Evolutionary conservation across 257 asterid genomes (phyloP).

Genomic region (Gentiana straminea): DNA sequence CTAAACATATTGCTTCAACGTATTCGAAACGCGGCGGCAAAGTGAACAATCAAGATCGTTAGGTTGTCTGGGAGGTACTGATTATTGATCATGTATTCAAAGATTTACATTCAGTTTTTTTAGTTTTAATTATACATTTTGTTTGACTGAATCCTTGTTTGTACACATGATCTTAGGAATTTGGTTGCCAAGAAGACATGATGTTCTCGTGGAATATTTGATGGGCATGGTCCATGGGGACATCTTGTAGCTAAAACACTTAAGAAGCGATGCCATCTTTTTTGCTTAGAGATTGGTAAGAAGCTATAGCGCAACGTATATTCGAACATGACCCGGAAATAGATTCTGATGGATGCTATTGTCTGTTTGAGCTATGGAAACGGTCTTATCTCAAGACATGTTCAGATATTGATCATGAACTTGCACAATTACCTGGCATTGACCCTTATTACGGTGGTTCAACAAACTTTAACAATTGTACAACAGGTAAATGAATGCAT

Average conservation of each 20-base stretch:
- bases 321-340: slow-evolving; percentile 13
- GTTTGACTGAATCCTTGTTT: too few relatives aligned
- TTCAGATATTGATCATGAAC: slow-evolving; percentile 54
- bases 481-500: slow-evolving; percentile 75
- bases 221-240: slow-evolving; percentile 90
- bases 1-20: too few relatives aligned
- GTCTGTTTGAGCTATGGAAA: slow-evolving; percentile 48
- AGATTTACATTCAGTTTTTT: too few relatives aligned
- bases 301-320: slow-evolving; percentile 27
- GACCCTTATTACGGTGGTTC: slow-evolving; percentile 68
- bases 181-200: slow-evolving; percentile 68
- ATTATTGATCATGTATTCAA: too few relatives aligned
- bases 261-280: slow-evolving; percentile 45
- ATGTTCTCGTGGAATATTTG: slow-evolving; percentile 67
- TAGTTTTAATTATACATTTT: too few relatives aligned
- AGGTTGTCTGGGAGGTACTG: too few relatives aligned
- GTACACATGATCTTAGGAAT: slow-evolving; percentile 50
- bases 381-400: slow-evolving; percentile 48
- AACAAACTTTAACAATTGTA: slow-evolving; percentile 50
- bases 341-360: slow-evolving; percentile 14
- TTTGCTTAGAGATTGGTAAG: slow-evolving; percentile 59
- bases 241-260: slow-evolving; percentile 53
- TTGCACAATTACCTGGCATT: slow-evolving; percentile 30
- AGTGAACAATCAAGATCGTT: too few relatives aligned
- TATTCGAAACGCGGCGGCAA: too few relatives aligned